Evolutionary conservation across 139 green algal genomes (phyloP).

Genomic region (Chlamydomonas applanata): DNA sequence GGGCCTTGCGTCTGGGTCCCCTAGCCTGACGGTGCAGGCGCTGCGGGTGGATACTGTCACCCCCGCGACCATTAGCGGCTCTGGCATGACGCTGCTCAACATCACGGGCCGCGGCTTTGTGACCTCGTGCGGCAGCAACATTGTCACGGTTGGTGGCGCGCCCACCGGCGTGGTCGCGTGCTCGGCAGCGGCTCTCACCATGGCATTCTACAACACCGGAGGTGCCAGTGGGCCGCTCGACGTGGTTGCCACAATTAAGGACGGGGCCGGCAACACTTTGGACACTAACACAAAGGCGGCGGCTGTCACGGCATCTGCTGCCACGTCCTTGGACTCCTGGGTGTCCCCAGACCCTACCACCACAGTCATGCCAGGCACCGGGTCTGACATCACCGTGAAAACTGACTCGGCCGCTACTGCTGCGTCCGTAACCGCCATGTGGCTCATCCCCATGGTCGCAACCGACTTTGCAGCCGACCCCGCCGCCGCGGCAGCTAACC

Average conservation of each 20-base stretch:
- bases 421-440: neutral
- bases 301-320: neutral
- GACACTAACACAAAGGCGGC: neutral
- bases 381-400: neutral
- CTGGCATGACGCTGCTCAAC: slow-evolving; percentile 11
- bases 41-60: neutral
- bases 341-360: neutral
- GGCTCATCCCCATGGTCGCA: neutral
- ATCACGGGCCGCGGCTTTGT: slow-evolving; percentile 24
- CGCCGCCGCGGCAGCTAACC: neutral
- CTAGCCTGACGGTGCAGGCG: neutral
- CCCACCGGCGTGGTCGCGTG: neutral
- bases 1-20: neutral
- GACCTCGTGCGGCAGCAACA: slow-evolving; percentile 17
- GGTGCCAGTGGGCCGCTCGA: too few relatives aligned
- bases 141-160: slow-evolving; percentile 4
- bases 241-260: too few relatives aligned
- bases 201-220: neutral
- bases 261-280: too few relatives aligned
- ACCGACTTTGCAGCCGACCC: slow-evolving; percentile 1
- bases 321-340: neutral
- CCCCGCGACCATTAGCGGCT: neutral
- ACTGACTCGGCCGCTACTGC: neutral
- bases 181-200: neutral
- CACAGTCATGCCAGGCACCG: neutral